Base-by-base conservation (phyloP, 2,329 filamentous ascomycete genomes). In the Aurifilum marmelostoma region DNA sequence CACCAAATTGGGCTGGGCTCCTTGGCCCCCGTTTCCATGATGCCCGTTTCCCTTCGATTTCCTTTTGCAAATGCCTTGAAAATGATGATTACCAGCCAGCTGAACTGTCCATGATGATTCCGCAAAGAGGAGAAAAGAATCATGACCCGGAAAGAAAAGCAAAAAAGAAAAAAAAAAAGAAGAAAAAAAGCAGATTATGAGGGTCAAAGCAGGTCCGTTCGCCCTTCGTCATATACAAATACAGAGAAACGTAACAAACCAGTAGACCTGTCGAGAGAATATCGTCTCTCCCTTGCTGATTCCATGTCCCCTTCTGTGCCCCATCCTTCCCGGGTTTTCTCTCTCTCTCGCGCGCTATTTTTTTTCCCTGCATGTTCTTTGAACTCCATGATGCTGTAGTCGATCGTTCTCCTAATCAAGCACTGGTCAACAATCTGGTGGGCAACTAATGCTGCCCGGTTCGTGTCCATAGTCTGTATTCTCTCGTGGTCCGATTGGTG, bases 301-400 rank as follows among this genome's bases (percentile, higher is more conserved):
- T 37, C 58, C 64, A 27, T 8, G 39, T n/a, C 54, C n/a, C n/a
- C 54, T 47, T 59, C 32, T 50, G 27, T 54, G 59, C 59, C 24
- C 50, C 8, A 8, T 34, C 32, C 59, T 63, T 56, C n/a, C n/a
- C n/a, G n/a, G 27, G 27, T 50, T 47, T 62, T 39, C 11, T n/a
- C 11, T 7, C 18, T 3, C 43, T 47, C 18, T 21, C 6, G 2
- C 18, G 7, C 43, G 16, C 41, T 6, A 18, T 47, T 47, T 18
- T 43, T 43, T 21, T 43, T 6, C 14, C 43, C n/a, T 47, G 18
- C 21, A n/a, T n/a, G 2, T 3, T 47, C 43, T 50, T 65, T 63
- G 29, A 69, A 67, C 67, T 66, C 67, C 67, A 32, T 27, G 27
- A 67, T 67, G 67, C 67, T 67, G 18, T 59, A 63, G 56, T 59